Conservation (phyloP, 176 grass and related monocot genomes). For the Lolium rigidum region DNA sequence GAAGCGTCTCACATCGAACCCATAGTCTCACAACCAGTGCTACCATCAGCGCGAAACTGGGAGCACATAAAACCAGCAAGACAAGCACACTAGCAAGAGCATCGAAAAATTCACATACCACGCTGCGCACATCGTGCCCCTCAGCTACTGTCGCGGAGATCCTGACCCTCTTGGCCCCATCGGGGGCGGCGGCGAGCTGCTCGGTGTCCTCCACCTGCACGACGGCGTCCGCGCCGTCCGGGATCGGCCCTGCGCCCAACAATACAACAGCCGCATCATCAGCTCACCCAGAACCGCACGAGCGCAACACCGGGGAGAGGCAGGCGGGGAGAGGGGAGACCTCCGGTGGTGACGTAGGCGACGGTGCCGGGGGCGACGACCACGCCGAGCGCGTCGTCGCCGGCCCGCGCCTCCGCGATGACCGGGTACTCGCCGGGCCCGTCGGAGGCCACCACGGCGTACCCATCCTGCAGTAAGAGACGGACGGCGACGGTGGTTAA, state of each 20-base stretch:
- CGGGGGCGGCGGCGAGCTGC: constrained; percentile 27
- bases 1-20: not conserved
- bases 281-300: not conserved
- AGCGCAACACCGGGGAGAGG: not conserved
- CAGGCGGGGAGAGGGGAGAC: not conserved
- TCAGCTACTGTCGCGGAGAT: constrained; percentile 53
- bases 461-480: constrained; percentile 63
- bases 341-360: constrained; percentile 94
- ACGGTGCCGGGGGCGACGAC: constrained; percentile 54
- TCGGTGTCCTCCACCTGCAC: constrained; percentile 95
- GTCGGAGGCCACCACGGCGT: constrained; percentile 81
- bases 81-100: too few relatives aligned
- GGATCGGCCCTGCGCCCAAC: constrained; percentile 62
- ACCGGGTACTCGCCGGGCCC: constrained; percentile 85
- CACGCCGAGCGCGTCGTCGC: constrained; percentile 64
- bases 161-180: constrained; percentile 68
- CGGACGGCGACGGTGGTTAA: not conserved
- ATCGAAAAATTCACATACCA: constrained; percentile 44
- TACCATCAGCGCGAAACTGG: not conserved
- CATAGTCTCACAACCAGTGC: not conserved
- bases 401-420: constrained; percentile 84
- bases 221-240: constrained; percentile 84
- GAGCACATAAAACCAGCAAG: not conserved
- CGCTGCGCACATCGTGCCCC: constrained; percentile 69
- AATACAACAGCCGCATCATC: not conserved